Percentiles rank a stretch among this genome's conserved stretches.
Conservation (phyloP, 768 basidiomycete genomes). For the Mycena pura region DNA sequence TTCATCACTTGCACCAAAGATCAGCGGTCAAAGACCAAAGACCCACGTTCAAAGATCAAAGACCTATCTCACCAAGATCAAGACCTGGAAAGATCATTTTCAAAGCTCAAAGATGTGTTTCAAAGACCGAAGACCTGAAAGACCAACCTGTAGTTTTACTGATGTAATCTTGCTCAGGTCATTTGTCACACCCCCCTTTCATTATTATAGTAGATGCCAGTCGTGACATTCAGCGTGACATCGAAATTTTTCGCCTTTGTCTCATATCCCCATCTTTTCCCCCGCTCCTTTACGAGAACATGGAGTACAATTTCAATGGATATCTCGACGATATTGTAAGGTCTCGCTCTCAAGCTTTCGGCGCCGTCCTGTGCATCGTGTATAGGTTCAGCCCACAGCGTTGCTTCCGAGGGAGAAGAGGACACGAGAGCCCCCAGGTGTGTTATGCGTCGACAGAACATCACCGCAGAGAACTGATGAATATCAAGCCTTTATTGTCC, state of each 20-base stretch:
- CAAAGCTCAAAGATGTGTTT: no score
- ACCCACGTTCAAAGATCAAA: no score
- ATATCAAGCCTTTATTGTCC: slow-evolving; percentile 15
- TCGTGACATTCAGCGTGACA: no score
- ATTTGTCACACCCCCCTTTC: no score
- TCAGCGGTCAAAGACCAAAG: no score
- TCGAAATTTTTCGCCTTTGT: slow-evolving; percentile 6
- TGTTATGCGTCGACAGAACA: not conserved
- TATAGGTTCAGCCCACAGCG: slow-evolving; percentile 4
- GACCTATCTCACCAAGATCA: no score
- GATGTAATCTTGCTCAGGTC: no score
- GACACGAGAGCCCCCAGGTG: slow-evolving; percentile 6
- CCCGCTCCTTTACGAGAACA: not conserved
- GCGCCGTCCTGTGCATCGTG: not conserved
- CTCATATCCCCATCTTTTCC: not conserved
- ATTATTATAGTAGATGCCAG: no score
- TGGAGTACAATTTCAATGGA: slow-evolving; percentile 24
- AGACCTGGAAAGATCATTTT: no score
- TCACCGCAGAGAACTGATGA: not conserved
- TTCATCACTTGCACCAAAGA: no score
- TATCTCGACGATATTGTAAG: slow-evolving; percentile 19
- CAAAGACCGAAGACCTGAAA: no score
- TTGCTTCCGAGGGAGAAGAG: not conserved
- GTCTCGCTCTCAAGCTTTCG: not conserved
- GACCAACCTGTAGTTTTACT: no score